These are phyloP conservation scores for Candida nemodendra DNA, from an alignment of 805 yeast species.

Conservation along the genomic window DNA sequence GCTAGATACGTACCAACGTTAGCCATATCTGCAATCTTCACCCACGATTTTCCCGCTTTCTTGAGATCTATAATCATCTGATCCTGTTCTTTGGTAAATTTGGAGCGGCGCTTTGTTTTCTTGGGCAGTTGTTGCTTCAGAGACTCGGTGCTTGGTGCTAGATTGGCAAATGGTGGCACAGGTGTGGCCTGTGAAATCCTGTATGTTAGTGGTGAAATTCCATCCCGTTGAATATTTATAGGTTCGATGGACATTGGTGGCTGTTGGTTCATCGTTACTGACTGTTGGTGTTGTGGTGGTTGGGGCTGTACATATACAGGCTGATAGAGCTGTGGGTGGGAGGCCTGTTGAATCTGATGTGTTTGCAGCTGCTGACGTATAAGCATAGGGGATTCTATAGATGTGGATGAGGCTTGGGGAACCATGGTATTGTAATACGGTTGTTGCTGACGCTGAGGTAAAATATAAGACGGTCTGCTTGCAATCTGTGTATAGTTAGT, in stretches of 20 bases:
- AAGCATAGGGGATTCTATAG: not conserved
- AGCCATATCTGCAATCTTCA: conserved; percentile 65
- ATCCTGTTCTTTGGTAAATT: conserved; percentile 69
- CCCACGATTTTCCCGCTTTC: conserved; percentile 66
- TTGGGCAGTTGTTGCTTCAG: conserved; percentile 33
- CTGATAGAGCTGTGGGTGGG: not conserved
- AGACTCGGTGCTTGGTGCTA: conserved; percentile 22
- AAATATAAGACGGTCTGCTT: conserved; percentile 1
- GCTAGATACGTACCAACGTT: conserved; percentile 67
- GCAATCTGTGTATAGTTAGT: not conserved
- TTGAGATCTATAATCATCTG: conserved; percentile 60
- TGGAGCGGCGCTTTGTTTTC: conserved; percentile 60
- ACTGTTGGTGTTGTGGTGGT: no score
- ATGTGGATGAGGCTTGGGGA: not conserved
- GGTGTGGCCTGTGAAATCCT: conserved; percentile 27
- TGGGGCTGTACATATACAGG: not conserved
- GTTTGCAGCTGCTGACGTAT: conserved; percentile 1
- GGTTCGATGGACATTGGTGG: conserved; percentile 10
- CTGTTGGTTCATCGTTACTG: conserved; percentile 2
- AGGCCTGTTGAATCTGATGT: not conserved
- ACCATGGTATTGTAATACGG: not conserved
- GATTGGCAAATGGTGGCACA: conserved; percentile 29
- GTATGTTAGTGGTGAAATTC: conserved; percentile 23
- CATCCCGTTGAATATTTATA: conserved; percentile 11
- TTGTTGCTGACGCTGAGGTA: conserved; percentile 6